Evolutionary conservation across 306 rosid genomes (phyloP).

Genomic region (Hippophae gyantsensis): DNA sequence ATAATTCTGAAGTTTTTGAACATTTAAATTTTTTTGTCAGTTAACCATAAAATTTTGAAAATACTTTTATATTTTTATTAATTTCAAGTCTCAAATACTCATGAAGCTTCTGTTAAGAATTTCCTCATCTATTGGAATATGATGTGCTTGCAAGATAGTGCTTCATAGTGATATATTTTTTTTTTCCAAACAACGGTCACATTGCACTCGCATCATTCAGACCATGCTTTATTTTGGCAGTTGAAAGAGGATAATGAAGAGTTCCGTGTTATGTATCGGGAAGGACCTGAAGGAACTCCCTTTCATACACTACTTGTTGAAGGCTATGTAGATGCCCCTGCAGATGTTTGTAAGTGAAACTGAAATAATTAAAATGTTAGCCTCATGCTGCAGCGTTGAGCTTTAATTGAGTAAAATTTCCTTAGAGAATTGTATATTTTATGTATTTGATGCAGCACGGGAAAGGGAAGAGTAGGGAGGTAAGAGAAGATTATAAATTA

Average conservation of each 20-base stretch:
- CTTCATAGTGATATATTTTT: too few species aligned
- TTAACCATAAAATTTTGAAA: not conserved
- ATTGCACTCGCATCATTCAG: not conserved
- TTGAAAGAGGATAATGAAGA: constrained; percentile 82
- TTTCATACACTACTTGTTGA: constrained; percentile 79
- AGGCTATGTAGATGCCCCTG: constrained; percentile 85
- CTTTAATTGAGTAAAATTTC: constrained; percentile 6
- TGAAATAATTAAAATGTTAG: not conserved
- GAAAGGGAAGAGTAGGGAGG: too few species aligned
- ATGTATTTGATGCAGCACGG: not conserved
- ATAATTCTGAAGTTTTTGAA: not conserved
- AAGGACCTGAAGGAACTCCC: constrained; percentile 80
- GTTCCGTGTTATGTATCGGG: constrained; percentile 89
- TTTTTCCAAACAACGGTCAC: not conserved
- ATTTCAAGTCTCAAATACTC: constrained; percentile 1
- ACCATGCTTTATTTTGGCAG: constrained; percentile 39
- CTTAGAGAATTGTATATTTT: not conserved
- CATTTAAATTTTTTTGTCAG: not conserved
- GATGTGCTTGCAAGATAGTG: not conserved
- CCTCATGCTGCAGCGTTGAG: not conserved
- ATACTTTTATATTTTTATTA: constrained; percentile 9
- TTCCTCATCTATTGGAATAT: not conserved
- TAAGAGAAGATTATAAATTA: too few species aligned
- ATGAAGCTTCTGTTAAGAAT: not conserved
- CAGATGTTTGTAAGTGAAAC: constrained; percentile 68